Conservation (phyloP, 331 rosid species). For the Cydonia oblonga region DNA sequence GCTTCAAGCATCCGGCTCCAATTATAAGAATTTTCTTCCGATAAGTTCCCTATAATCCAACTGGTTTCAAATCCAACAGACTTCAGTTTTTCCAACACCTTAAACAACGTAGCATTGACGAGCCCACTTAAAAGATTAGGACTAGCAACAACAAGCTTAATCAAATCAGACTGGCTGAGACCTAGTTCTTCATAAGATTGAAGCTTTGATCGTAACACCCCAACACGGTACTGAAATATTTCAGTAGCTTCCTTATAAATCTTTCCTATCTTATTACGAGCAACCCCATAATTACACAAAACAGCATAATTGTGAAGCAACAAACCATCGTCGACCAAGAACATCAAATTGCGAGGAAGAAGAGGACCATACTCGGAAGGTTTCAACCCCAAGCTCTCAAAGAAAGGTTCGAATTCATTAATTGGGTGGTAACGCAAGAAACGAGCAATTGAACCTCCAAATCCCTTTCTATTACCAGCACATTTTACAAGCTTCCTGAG, state of each 20-base stretch:
- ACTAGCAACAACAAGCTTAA: slow-evolving; percentile 27
- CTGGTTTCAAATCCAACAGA: slow-evolving; percentile 25
- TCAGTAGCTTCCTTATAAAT: slow-evolving; percentile 38
- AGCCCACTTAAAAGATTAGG: slow-evolving; percentile 57
- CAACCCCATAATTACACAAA: slow-evolving; percentile 54
- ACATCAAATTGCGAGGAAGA: slow-evolving; percentile 54
- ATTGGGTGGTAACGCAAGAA: slow-evolving; percentile 66
- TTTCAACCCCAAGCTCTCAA: slow-evolving; percentile 68
- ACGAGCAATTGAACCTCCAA: slow-evolving; percentile 33
- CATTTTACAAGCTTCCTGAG: slow-evolving; percentile 32
- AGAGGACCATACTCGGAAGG: slow-evolving; percentile 47
- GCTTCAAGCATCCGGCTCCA: slow-evolving; percentile 46
- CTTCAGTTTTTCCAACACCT: slow-evolving; percentile 9
- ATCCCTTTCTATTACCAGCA: slow-evolving; percentile 18
- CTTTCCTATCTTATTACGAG: slow-evolving; percentile 40
- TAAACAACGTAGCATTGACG: slow-evolving; percentile 24
- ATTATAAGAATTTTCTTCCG: slow-evolving; percentile 25
- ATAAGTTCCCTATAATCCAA: slow-evolving; percentile 39
- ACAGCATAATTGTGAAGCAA: slow-evolving; percentile 46
- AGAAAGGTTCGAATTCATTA: slow-evolving; percentile 81
- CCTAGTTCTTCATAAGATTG: slow-evolving; percentile 43
- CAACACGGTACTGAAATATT: slow-evolving; percentile 34
- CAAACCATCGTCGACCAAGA: slow-evolving; percentile 40
- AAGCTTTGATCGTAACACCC: slow-evolving; percentile 52
- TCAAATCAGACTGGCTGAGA: slow-evolving; percentile 14